Base-by-base conservation (phyloP, 257 asterid species). In the Penstemon eatonii region DNA sequence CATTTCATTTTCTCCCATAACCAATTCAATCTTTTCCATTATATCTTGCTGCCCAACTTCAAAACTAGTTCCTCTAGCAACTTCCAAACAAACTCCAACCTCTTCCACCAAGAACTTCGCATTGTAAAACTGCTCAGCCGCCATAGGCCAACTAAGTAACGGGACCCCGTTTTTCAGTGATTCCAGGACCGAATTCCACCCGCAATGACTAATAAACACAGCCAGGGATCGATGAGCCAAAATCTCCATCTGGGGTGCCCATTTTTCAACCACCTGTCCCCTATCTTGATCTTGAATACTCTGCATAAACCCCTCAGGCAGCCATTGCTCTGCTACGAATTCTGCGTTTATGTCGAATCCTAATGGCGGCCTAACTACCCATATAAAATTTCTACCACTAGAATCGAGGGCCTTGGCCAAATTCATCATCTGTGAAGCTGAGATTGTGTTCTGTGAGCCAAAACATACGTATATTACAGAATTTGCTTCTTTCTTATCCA, bases 211-310 rank as follows among this genome's bases (percentile, higher is more conserved):
- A 4, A 84, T 56, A 53, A 79, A 84, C 25, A 75, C 84, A n/a
- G 70, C 79, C 1, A 69, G 66, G 3, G 92, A 83, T 64, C 65
- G 66, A 55, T 85, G 95, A 0, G 52, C 64, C 69, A 85, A 71
- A 33, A 85, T 85, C 47, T 81, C 86, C 65, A 75, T 36, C 66
- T 85, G 92, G 18, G 95, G 92, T 38, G 86, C 87, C 88, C 88
- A 87, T 44, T 78, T 77, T 2, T 68, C 44, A 13, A 88, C 77
- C 6, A 82, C 72, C 15, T 80, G 52, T 3, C 92, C 90, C 49
- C 25, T 63, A 44, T 84, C 78, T 41, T 65, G 33, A 25, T 61
- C 76, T 12, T 61, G 60, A 12, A 73, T 49, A 2, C 79, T 65
- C 52, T 78, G 66, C 13, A 78, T 8, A 55, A 77, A 85, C 2